A percentile compares a stretch with the other conserved stretches of the same genome.
Evolutionary conservation across 768 basidiomycete species (phyloP).

Genomic region (Serendipita indica): DNA sequence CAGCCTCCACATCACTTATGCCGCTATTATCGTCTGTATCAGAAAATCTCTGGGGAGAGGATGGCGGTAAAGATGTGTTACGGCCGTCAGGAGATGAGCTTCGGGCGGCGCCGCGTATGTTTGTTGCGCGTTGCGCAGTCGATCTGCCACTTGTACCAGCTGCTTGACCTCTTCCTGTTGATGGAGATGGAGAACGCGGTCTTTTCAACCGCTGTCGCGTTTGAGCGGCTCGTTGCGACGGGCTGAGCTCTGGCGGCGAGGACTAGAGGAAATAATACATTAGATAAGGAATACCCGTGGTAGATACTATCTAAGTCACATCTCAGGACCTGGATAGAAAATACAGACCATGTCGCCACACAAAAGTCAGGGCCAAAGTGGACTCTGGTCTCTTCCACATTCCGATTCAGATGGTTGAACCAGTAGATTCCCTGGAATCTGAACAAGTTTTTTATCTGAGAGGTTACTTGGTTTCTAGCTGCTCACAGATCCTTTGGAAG

Average conservation of each 20-base stretch:
- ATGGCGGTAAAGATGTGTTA: slow-evolving; percentile 64
- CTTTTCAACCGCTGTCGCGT: slow-evolving; percentile 12
- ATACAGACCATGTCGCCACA: too few relatives aligned
- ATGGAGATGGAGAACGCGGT: slow-evolving; percentile 13
- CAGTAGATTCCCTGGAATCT: too few relatives aligned
- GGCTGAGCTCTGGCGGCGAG: slow-evolving; percentile 8
- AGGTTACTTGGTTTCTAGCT: too few relatives aligned
- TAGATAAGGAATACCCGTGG: too few relatives aligned
- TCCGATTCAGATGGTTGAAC: too few relatives aligned
- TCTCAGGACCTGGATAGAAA: too few relatives aligned
- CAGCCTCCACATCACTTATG: slow-evolving; percentile 51
- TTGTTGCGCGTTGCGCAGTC: slow-evolving; percentile 21
- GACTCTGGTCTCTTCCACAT: too few relatives aligned
- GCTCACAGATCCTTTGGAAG: too few relatives aligned
- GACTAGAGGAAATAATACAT: too few relatives aligned
- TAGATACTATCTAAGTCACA: too few relatives aligned
- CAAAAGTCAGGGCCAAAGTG: too few relatives aligned
- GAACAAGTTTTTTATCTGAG: too few relatives aligned
- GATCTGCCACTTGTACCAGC: neutral
- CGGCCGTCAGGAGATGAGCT: slow-evolving; percentile 31
- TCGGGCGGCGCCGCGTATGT: slow-evolving; percentile 30
- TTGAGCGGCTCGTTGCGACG: neutral
- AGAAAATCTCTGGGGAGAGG: slow-evolving; percentile 69
- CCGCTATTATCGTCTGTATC: slow-evolving; percentile 64
- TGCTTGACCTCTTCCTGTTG: neutral